phyloP scores from a whole-genome alignment of 2,329 filamentous ascomycete genomes.

The Cladosporium phlei region DNA sequence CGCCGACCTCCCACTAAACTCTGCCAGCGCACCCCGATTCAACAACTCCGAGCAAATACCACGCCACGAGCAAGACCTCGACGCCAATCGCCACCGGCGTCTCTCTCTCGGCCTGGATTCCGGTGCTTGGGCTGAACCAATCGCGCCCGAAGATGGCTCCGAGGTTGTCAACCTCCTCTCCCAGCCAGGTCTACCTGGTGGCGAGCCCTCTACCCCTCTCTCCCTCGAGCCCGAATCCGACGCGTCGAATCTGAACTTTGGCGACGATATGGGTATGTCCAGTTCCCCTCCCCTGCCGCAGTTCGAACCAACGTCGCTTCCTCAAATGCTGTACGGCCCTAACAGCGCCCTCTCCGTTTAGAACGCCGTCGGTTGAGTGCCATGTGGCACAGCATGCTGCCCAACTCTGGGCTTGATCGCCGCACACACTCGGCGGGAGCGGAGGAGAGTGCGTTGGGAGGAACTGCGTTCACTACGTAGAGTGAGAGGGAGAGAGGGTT shows the following conservation, averaged over 20 bases:
- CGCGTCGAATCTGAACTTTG: slow-evolving; percentile 10
- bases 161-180: slow-evolving; percentile 32
- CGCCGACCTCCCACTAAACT: slow-evolving; percentile 25
- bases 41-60: slow-evolving; percentile 24
- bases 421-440: too few relatives aligned
- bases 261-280: slow-evolving; percentile 27
- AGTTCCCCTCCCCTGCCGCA: slow-evolving; percentile 6
- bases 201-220: slow-evolving; percentile 1
- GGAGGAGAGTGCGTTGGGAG: too few relatives aligned
- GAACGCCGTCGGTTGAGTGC: slow-evolving; percentile 5
- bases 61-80: slow-evolving; percentile 24
- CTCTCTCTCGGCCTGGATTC: too few relatives aligned
- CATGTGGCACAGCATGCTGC: slow-evolving; percentile 11
- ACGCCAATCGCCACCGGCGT: slow-evolving; percentile 23
- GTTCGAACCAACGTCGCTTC: slow-evolving; percentile 18
- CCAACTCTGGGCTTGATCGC: too few relatives aligned
- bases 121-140: too few relatives aligned
- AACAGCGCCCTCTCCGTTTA: slow-evolving; percentile 19
- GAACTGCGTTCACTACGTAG: too few relatives aligned
- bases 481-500: too few relatives aligned
- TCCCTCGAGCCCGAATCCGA: slow-evolving; percentile 2
- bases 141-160: slow-evolving; percentile 26
- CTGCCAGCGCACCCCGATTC: slow-evolving; percentile 18
- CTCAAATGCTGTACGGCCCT: slow-evolving; percentile 25
- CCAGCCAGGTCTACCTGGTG: slow-evolving; percentile 17